A percentile compares a stretch with the other conserved stretches of the same genome.
Evolutionary conservation across 1,139 yeast species (phyloP).

Genomic region (Hyphopichia fennica): DNA sequence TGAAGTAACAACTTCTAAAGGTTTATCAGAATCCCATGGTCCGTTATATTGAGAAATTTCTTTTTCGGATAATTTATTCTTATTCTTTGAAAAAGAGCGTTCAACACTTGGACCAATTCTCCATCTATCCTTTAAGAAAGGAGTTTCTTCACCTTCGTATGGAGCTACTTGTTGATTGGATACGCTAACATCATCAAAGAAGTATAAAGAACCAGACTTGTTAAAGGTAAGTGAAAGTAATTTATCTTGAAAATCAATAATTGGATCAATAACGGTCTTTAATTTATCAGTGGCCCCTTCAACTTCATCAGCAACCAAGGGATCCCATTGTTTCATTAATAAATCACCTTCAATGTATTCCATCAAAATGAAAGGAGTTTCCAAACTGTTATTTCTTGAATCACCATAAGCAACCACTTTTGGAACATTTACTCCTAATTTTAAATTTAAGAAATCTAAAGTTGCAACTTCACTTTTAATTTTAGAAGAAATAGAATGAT

Average conservation of each 20-base stretch:
- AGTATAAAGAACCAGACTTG: conserved; percentile 80
- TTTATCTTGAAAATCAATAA: conserved; percentile 59
- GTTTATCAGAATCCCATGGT: conserved; percentile 68
- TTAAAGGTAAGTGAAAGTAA: conserved; percentile 58
- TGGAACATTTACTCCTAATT: conserved; percentile 62
- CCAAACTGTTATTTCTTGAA: conserved; percentile 58
- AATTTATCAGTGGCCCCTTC: conserved; percentile 43
- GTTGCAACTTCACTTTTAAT: conserved; percentile 93
- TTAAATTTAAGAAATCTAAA: conserved; percentile 68
- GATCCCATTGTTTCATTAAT: conserved; percentile 89
- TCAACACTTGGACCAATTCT: conserved; percentile 90
- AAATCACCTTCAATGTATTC: conserved; percentile 78
- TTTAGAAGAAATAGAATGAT: conserved; percentile 61
- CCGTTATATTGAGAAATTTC: conserved; percentile 57
- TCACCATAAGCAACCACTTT: conserved; percentile 73
- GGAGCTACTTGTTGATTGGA: conserved; percentile 47
- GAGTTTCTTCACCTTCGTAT: conserved; percentile 64
- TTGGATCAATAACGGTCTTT: conserved; percentile 57
- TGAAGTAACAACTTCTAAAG: conserved; percentile 59
- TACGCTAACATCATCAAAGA: conserved; percentile 56
- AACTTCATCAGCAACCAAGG: conserved; percentile 51
- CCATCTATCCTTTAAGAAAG: conserved; percentile 66
- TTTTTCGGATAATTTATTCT: conserved; percentile 45
- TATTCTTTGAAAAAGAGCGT: conserved; percentile 71
- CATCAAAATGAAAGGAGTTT: conserved; percentile 75